Conservation (phyloP, 768 basidiomycete species). For the Russula brevipes region DNA sequence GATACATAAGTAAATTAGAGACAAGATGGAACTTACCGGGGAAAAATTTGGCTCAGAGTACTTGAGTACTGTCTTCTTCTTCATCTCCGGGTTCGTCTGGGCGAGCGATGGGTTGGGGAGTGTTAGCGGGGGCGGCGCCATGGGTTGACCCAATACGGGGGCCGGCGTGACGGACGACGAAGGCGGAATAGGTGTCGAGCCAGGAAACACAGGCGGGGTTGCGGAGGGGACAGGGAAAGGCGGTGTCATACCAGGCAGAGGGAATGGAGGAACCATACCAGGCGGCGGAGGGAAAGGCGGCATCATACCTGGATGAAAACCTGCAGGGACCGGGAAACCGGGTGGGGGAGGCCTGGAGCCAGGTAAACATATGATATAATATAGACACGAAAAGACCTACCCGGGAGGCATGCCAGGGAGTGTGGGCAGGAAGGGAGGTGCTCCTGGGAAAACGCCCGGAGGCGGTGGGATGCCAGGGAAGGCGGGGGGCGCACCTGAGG, state of each 20-base stretch:
- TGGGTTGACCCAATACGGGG: conserved; percentile 21
- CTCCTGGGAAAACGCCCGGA: conserved; percentile 38
- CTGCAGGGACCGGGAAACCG: conserved; percentile 33
- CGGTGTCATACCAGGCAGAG: conserved; percentile 30
- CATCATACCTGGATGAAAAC: conserved; percentile 31
- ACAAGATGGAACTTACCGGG: conserved; percentile 49
- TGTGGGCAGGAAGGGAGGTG: conserved; percentile 32
- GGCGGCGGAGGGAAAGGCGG: conserved; percentile 28
- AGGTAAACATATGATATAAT: conserved; percentile 37
- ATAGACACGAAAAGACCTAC: conserved; percentile 31
- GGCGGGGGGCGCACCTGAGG: conserved; percentile 40
- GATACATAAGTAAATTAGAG: background rate
- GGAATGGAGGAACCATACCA: conserved; percentile 23
- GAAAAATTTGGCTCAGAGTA: conserved; percentile 74
- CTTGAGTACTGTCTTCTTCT: conserved; percentile 70
- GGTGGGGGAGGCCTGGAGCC: conserved; percentile 30
- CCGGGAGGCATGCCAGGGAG: conserved; percentile 37
- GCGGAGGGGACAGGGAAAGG: conserved; percentile 30
- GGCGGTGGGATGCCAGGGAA: conserved; percentile 43
- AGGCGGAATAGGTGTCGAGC: conserved; percentile 28
- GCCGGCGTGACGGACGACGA: conserved; percentile 29
- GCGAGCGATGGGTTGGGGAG: conserved; percentile 54
- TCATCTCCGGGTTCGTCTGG: conserved; percentile 69
- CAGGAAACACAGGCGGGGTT: conserved; percentile 30
- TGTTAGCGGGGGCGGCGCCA: conserved; percentile 30